Evolutionary conservation across 2,329 filamentous ascomycete species (phyloP), one percentile per base, ranked within the genome.

Genomic region (Hypomyces perniciosus): DNA sequence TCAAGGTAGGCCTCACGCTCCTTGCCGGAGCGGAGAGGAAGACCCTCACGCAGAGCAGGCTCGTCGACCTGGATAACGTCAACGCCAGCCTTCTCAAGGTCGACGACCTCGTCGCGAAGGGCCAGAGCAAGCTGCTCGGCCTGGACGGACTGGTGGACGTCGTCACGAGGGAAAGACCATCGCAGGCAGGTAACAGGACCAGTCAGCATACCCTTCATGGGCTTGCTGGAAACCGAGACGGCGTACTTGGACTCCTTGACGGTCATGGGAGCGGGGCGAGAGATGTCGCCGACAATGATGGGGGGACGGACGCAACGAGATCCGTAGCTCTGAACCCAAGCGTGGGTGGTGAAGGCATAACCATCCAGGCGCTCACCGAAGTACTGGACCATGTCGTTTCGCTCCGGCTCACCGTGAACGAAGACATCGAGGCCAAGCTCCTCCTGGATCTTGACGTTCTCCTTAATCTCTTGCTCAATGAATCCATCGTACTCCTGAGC

Each of bases 341-440:
- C 93, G 78, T 96, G 88, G 72, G 92, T 97, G 71, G 93, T 99
- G 84, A 99, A 99, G 70, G 90, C 87, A 73, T 97, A 99, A 67
- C 93, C 93, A 66, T 95, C 84, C 57, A 99, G 82, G 67, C 90
- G 88, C 84, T 99, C 93, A 75, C 93, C 93, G 65, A 99, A 99
- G 85, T 96, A 99, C 77, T 99, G 93, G 48, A 99, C 93, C 93
- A 99, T 99, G 85, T 99, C 93, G 79, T 99, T 99, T 73, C 93
- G 90, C 84, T 99, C 93, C 54, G 93, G 93, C 83, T 99, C 93
- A 70, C 93, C 93, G 80, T 99, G 93, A 59, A 99, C 93, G 70
- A 88, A 89, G 72, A 99, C 93, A 64, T 99, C 93, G 50, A 99
- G 86, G 72, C 84, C 90, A 66, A 99, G 91, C 79, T 97, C 93